Evolutionary conservation across 306 rosid species (phyloP).

Genomic region (Ceratonia siliqua): DNA sequence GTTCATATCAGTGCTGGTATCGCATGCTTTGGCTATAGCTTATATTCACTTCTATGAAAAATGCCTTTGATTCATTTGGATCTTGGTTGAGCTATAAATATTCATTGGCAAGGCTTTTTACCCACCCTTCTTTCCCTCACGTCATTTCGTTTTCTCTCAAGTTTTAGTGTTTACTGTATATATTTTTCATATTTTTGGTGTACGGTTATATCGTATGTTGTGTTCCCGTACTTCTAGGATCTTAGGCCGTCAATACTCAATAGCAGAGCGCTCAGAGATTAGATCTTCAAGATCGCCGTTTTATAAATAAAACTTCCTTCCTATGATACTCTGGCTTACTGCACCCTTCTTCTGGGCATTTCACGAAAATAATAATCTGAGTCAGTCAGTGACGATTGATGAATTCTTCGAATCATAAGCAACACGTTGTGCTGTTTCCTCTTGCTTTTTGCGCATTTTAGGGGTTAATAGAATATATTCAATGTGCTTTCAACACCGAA

Average conservation of each 20-base stretch:
- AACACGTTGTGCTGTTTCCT: neutral
- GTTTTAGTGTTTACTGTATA: constrained; percentile 16
- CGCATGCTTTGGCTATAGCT: neutral
- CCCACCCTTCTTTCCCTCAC: neutral
- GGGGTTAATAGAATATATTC: constrained; percentile 6
- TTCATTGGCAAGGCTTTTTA: constrained; percentile 33
- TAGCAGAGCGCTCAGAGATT: constrained; percentile 28
- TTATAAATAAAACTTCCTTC: neutral
- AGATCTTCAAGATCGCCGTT: constrained; percentile 41
- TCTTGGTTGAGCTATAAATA: constrained; percentile 30
- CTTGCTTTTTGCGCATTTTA: neutral
- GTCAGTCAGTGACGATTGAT: neutral
- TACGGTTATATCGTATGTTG: constrained; percentile 19
- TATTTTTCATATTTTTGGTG: neutral
- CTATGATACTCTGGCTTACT: neutral
- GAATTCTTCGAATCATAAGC: neutral
- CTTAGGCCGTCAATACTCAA: neutral
- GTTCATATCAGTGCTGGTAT: neutral
- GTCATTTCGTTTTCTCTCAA: constrained; percentile 23
- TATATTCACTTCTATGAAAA: neutral
- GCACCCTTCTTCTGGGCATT: constrained; percentile 20
- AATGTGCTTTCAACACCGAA: constrained; percentile 17
- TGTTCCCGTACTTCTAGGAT: constrained; percentile 8
- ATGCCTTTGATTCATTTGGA: constrained; percentile 39
- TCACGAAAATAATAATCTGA: constrained; percentile 24